Conservation (phyloP, 2,329 filamentous ascomycete genomes). For the Penicillium sp. region DNA sequence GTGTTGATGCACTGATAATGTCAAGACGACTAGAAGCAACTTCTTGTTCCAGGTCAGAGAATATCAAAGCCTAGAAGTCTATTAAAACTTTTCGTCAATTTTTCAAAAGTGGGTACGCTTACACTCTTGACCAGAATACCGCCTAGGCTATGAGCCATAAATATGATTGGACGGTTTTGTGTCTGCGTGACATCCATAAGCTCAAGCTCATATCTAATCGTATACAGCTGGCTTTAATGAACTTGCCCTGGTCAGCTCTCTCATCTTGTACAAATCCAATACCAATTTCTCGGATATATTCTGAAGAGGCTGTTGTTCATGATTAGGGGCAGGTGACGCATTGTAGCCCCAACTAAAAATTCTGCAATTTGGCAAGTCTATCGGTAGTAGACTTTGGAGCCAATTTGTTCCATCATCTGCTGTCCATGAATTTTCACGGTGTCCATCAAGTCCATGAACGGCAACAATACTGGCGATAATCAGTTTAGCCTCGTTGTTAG, state of each 20-base stretch:
- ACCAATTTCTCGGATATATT: slow-evolving; percentile 7
- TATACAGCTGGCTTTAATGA: background rate
- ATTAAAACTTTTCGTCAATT: slow-evolving; percentile 3
- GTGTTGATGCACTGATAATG: slow-evolving; percentile 19
- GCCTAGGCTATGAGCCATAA: slow-evolving; percentile 32
- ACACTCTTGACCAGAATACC: slow-evolving; percentile 31
- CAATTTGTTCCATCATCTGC: slow-evolving; percentile 17
- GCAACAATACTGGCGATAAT: slow-evolving; percentile 15
- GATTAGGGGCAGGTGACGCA: slow-evolving; percentile 3
- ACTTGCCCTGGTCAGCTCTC: slow-evolving; percentile 6
- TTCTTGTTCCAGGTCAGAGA: slow-evolving; percentile 5
- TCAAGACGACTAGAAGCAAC: slow-evolving; percentile 19
- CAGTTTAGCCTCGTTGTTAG: background rate
- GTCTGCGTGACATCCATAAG: slow-evolving; percentile 5
- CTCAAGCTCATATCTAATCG: background rate
- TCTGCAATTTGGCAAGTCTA: slow-evolving; percentile 9
- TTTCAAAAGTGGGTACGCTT: slow-evolving; percentile 2
- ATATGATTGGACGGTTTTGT: slow-evolving; percentile 28
- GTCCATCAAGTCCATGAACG: slow-evolving; percentile 24
- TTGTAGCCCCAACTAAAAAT: slow-evolving; percentile 26
- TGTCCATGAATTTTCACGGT: slow-evolving; percentile 26
- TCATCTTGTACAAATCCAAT: slow-evolving; percentile 6
- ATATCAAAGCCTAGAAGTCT: slow-evolving; percentile 13
- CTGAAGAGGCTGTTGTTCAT: background rate
- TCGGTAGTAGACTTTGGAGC: slow-evolving; percentile 19